Base-by-base conservation (phyloP, 176 grass and related monocot species). In the Musa itinerans region DNA sequence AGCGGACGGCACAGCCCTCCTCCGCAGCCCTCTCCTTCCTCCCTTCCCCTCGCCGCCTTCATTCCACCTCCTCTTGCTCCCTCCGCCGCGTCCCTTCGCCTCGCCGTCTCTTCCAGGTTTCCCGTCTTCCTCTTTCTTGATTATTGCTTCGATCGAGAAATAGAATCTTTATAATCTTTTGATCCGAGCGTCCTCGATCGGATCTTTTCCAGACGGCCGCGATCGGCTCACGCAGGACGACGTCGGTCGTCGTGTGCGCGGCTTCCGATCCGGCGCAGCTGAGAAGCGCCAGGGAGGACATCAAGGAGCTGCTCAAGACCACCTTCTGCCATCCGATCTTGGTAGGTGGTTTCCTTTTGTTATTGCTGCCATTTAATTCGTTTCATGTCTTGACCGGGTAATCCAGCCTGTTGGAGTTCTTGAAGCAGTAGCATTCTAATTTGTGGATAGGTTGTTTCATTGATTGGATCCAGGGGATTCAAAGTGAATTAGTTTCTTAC, bases 301-400 rank as follows among this genome's bases (percentile, higher is more conserved):
- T 88, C 59, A 94, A 69, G 82, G 95, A 87, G 50, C 88, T 99
- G 51, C 91, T 99, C 73, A 88, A 65, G 53, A 83, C 83, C 12
- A 92, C 80, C 12, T 79, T 81, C 73, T 91, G 88, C 82, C 90
- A 99, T 82, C 95, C 95, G 8, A 99, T 99, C 69, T 74, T 99
- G 88, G 95, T 99, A 87, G 26, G 16, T 12, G 15, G 69, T 50
- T 74, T 67, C n/a, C 24, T 65, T 21, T 16, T 14, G 1, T 19
- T 26, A 15, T 58, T 58, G 20, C 23, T 20, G 34, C 43, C 68
- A 23, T n/a, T 65, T 56, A 10, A 70, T 50, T 49, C 57, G 34
- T 72, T 2, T 68, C 22, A 29, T 61, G 78, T 15, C 78, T 82
- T 16, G 11, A 51, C 29, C 29, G 29, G 0, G 29, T 29, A 3